Evolutionary conservation across 2,329 filamentous ascomycete species (phyloP).

Genomic region (Chaetothyriales sp.): DNA sequence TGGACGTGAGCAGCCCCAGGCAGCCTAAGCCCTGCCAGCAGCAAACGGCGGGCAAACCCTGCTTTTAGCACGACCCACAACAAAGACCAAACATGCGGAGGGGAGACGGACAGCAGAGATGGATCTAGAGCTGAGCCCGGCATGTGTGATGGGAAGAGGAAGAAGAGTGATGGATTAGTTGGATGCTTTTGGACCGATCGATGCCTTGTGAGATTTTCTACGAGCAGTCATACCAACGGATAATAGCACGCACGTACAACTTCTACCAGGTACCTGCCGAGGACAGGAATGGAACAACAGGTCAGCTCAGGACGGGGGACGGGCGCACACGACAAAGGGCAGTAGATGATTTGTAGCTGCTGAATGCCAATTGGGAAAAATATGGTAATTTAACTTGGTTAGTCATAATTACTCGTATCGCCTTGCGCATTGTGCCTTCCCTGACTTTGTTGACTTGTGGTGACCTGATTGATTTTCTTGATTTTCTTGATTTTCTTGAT

Average conservation of each 20-base stretch:
- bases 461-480: too few species aligned
- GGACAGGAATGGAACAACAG: background rate
- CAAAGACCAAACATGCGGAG: conserved; percentile 1
- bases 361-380: background rate
- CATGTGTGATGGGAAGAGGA: background rate
- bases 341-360: background rate
- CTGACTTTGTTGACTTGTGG: too few species aligned
- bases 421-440: background rate
- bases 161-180: background rate
- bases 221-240: background rate
- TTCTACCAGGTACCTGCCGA: background rate
- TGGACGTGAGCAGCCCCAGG: conserved; percentile 9
- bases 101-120: background rate
- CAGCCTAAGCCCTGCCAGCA: background rate
- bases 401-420: background rate
- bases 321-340: background rate
- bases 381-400: background rate
- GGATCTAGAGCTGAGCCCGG: conserved; percentile 3
- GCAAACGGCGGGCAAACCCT: background rate
- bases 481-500: too few species aligned
- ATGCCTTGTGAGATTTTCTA: background rate
- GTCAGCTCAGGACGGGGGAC: background rate
- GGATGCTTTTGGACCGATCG: background rate
- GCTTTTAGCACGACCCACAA: background rate
- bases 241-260: background rate